Conservation (phyloP, 177 flowering plant species). For the Tripterygium wilfordii region DNA sequence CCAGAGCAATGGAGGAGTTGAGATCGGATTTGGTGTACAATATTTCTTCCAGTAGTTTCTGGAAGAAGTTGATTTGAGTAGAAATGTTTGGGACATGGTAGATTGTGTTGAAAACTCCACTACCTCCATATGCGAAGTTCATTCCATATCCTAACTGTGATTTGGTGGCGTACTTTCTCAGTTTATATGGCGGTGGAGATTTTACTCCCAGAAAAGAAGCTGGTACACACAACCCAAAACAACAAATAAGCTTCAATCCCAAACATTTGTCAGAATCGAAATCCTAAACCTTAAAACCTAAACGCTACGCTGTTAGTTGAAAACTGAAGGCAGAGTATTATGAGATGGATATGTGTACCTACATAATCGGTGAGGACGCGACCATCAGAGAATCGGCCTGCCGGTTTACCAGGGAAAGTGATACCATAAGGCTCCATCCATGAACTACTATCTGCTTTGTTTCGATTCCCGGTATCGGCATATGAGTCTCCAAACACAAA, state of each 20-base stretch:
- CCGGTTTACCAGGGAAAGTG: not conserved
- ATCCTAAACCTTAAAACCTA: too few relatives aligned
- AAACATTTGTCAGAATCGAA: too few relatives aligned
- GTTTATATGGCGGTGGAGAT: constrained; percentile 44
- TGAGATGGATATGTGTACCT: too few relatives aligned
- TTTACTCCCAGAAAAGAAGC: constrained; percentile 38
- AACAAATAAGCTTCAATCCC: too few relatives aligned
- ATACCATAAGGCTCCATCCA: not conserved
- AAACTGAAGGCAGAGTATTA: too few relatives aligned
- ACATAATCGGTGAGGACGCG: not conserved
- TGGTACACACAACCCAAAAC: constrained; percentile 8
- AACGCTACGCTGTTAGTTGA: too few relatives aligned
- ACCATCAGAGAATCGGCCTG: not conserved
- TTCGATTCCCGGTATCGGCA: not conserved
- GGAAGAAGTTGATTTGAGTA: constrained; percentile 43
- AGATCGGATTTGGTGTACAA: constrained; percentile 21
- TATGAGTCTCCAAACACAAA: not conserved
- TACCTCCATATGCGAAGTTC: constrained; percentile 71
- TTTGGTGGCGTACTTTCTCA: constrained; percentile 13
- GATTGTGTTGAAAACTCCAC: constrained; percentile 54
- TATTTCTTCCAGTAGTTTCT: constrained; percentile 25
- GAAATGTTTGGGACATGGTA: constrained; percentile 51
- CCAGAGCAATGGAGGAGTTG: constrained; percentile 38
- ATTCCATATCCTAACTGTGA: constrained; percentile 26
- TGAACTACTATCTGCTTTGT: not conserved